Evolutionary conservation across 768 basidiomycete species (phyloP).

Genomic region (Saitozyma sp.): DNA sequence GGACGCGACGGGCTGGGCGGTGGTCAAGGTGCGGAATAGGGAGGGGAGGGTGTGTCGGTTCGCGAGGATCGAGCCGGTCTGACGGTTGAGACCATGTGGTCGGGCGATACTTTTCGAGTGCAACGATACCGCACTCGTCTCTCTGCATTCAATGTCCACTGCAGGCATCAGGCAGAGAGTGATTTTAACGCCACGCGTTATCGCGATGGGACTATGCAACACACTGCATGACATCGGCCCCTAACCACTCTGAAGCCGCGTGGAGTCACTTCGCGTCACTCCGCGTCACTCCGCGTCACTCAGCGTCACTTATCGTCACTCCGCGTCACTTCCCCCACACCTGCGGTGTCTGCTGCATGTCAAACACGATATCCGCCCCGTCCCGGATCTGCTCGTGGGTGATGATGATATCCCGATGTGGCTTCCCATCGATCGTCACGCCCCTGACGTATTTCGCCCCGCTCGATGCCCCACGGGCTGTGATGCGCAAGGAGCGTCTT

Average conservation of each 20-base stretch:
- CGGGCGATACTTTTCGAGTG: too few species aligned
- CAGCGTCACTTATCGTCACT: not conserved
- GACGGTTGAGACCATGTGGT: too few species aligned
- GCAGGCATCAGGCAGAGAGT: too few species aligned
- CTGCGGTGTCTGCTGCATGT: constrained; percentile 63
- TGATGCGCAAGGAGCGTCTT: constrained; percentile 57
- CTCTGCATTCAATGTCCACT: too few species aligned
- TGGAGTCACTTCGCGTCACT: not conserved
- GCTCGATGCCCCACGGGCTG: constrained; percentile 61
- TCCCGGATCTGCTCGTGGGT: constrained; percentile 63
- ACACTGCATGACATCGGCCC: not conserved
- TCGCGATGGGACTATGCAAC: not conserved
- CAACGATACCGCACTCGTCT: too few species aligned
- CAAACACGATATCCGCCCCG: constrained; percentile 65
- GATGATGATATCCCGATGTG: constrained; percentile 59
- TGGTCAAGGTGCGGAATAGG: constrained; percentile 26
- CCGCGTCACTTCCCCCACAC: constrained; percentile 52
- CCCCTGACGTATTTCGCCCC: constrained; percentile 64
- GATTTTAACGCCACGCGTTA: too few species aligned
- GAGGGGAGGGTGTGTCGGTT: constrained; percentile 23
- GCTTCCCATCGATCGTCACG: constrained; percentile 61
- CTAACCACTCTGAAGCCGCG: too few species aligned
- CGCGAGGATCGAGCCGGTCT: constrained; percentile 4
- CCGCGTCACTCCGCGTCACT: not conserved
- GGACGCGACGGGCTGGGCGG: not conserved